A percentile compares a stretch with the other conserved stretches of the same genome.
Conservation (phyloP, 495 filamentous ascomycete genomes). For the Glarea lozoyensis region DNA sequence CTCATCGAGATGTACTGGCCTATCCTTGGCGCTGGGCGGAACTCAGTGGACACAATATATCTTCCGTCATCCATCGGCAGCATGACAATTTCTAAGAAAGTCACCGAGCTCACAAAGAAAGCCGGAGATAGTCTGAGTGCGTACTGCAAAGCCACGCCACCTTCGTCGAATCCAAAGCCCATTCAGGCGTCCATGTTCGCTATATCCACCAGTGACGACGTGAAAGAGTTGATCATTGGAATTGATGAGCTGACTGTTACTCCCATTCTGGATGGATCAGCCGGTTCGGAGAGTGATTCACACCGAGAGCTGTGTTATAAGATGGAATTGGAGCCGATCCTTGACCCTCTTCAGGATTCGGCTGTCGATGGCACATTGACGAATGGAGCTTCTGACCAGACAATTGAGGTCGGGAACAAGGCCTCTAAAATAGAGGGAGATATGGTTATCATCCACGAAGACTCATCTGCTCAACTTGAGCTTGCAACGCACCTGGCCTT, state of each 20-base stretch:
- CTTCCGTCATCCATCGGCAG: conserved; percentile 30
- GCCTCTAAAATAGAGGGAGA: conserved; percentile 6
- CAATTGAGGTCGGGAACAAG: conserved; percentile 7
- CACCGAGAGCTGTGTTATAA: conserved; percentile 31
- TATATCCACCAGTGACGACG: conserved; percentile 10
- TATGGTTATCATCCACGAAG: conserved; percentile 30
- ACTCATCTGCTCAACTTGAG: conserved; percentile 26
- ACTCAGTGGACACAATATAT: conserved; percentile 29
- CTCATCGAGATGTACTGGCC: conserved; percentile 34
- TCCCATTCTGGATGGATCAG: conserved; percentile 21
- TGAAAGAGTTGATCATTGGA: conserved; percentile 20
- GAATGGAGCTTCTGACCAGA: conserved; percentile 10
- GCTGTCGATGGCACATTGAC: conserved; percentile 8
- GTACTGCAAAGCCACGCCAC: conserved; percentile 24
- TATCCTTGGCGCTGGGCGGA: conserved; percentile 28
- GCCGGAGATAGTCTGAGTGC: conserved; percentile 22
- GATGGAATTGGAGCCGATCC: conserved; percentile 24
- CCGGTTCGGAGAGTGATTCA: conserved; percentile 9
- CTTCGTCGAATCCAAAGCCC: conserved; percentile 20
- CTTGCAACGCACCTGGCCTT: conserved; percentile 26
- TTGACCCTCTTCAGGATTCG: not conserved
- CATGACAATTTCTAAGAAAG: conserved; percentile 17
- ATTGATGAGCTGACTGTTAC: conserved; percentile 27
- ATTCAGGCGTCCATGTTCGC: conserved; percentile 27
- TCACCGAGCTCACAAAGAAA: conserved; percentile 18